phyloP scores from a whole-genome alignment of 768 basidiomycete species.

The Pisolithus tinctorius region DNA sequence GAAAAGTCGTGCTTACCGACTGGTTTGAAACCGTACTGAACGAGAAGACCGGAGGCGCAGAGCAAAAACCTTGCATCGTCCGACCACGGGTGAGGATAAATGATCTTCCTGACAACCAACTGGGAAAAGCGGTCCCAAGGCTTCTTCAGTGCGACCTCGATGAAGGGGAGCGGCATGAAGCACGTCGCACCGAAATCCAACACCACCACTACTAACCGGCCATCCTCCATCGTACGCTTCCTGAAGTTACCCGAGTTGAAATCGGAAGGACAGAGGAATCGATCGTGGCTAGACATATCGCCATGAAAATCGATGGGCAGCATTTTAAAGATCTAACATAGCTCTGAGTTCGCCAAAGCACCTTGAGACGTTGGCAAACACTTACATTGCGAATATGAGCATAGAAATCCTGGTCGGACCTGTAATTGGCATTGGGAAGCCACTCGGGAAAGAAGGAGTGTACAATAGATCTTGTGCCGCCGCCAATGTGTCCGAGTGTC shows the following conservation, averaged over 20 bases:
- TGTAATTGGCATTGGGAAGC: background rate
- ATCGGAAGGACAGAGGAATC: background rate
- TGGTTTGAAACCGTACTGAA: background rate
- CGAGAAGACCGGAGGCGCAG: background rate
- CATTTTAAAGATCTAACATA: background rate
- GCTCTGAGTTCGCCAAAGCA: background rate
- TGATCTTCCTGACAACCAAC: background rate
- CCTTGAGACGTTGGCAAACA: background rate
- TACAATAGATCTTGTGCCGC: background rate
- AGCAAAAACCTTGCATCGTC: background rate
- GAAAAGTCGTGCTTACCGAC: background rate
- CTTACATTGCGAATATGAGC: background rate
- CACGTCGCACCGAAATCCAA: background rate
- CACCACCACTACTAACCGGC: background rate
- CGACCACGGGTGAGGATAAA: background rate
- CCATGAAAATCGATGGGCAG: background rate
- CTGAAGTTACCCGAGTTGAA: background rate
- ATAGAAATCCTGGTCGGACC: background rate
- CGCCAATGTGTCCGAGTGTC: background rate
- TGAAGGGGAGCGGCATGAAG: background rate
- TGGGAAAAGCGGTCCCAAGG: background rate
- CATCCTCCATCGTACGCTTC: background rate
- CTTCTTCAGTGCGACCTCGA: background rate
- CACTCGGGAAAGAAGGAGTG: background rate
- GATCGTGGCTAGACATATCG: background rate